Evolutionary conservation across 1,284 basidiomycete genomes (phyloP).

Genomic region (Moniliella sp.): DNA sequence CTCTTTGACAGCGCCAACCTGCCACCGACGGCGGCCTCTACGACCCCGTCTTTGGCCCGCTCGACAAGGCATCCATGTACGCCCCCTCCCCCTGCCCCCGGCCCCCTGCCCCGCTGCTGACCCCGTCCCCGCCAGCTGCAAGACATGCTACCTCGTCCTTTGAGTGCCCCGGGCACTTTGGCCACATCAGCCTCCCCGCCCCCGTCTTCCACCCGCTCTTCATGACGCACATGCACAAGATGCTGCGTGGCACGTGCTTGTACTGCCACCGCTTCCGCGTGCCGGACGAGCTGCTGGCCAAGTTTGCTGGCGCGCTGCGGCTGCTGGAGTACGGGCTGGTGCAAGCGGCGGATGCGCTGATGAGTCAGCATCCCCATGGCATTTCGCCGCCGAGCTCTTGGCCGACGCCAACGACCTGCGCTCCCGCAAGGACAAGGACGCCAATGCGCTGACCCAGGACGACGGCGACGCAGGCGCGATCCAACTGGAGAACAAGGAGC

Average conservation of each 20-base stretch:
- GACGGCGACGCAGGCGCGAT: slow-evolving; percentile 22
- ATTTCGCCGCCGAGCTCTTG: slow-evolving; percentile 3
- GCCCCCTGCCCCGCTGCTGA: no score
- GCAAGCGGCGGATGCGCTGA: no score
- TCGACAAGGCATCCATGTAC: slow-evolving; percentile 47
- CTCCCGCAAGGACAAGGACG: slow-evolving; percentile 8
- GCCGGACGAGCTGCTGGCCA: slow-evolving; percentile 50
- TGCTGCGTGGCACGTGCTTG: slow-evolving; percentile 73
- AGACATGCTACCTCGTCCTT: slow-evolving; percentile 78
- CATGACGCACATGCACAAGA: slow-evolving; percentile 71
- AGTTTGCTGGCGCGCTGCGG: slow-evolving; percentile 43
- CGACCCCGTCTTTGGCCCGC: slow-evolving; percentile 81
- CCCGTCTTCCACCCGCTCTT: slow-evolving; percentile 94
- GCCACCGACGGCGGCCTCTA: slow-evolving; percentile 83
- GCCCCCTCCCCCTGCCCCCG: neutral
- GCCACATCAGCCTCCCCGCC: slow-evolving; percentile 88
- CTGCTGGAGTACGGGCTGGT: slow-evolving; percentile 73
- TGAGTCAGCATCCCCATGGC: no score
- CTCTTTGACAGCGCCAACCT: slow-evolving; percentile 81
- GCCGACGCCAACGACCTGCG: slow-evolving; percentile 3
- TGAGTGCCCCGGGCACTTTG: slow-evolving; percentile 90
- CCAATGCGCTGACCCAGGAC: no score
- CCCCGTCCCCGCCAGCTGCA: slow-evolving; percentile 49
- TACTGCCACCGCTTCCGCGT: slow-evolving; percentile 88
- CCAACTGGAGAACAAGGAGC: slow-evolving; percentile 32